Evolutionary conservation across 805 yeast genomes (phyloP).

Genomic region (Wickerhamiella australiensis): DNA sequence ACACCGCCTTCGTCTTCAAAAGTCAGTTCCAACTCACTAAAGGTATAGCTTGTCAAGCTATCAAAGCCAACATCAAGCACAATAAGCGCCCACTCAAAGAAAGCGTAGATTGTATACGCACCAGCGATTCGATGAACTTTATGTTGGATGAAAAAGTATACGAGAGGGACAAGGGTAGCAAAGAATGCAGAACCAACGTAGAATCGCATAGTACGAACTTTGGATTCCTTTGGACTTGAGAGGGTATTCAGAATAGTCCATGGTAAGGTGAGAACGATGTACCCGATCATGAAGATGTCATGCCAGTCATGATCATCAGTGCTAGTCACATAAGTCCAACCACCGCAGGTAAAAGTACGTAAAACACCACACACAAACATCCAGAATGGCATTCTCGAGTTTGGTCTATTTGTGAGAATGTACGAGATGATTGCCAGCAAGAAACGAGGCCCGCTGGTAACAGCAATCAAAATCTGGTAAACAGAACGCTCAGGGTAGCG

Average conservation of each 20-base stretch:
- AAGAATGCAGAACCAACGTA: conserved; percentile 52
- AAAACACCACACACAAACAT: conserved; percentile 47
- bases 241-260: conserved; percentile 63
- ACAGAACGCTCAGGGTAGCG: conserved; percentile 90
- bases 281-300: conserved; percentile 87
- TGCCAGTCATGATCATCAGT: conserved; percentile 96
- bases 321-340: conserved; percentile 95
- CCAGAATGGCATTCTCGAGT: conserved; percentile 30
- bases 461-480: conserved; percentile 81
- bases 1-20: conserved; percentile 26
- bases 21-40: conserved; percentile 44
- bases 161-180: conserved; percentile 60
- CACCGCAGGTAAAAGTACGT: conserved; percentile 95
- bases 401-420: conserved; percentile 29
- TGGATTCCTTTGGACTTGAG: conserved; percentile 38
- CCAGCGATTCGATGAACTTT: conserved; percentile 79
- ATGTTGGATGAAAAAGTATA: conserved; percentile 85
- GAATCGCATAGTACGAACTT: conserved; percentile 37
- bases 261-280: conserved; percentile 79
- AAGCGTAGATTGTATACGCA: conserved; percentile 92
- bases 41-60: conserved; percentile 62
- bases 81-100: conserved; percentile 86
- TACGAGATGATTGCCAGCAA: conserved; percentile 42
- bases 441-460: conserved; percentile 89
- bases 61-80: conserved; percentile 77